Conservation (phyloP, 2,329 filamentous ascomycete genomes). For the Microdochium trichocladiopsis region DNA sequence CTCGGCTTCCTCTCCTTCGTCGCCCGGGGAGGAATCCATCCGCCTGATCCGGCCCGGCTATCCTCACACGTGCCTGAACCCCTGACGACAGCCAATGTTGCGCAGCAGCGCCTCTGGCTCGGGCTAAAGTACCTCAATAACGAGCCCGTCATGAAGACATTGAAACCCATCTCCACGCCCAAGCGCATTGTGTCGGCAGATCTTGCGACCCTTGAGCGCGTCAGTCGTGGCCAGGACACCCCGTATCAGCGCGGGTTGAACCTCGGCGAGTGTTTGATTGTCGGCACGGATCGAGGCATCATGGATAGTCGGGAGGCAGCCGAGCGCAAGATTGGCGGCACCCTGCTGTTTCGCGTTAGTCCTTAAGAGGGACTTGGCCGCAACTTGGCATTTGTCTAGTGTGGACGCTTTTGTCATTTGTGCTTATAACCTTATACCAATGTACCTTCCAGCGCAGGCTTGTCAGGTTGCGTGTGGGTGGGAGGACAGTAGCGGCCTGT, state of each 20-base stretch:
- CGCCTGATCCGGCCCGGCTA: conserved; percentile 40
- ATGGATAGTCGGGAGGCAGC: conserved; percentile 79
- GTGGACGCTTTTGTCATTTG: too few species aligned
- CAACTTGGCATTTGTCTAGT: neutral
- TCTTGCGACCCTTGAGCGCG: conserved; percentile 50
- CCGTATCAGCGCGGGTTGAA: conserved; percentile 59
- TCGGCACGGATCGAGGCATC: conserved; percentile 71
- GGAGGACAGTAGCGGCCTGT: too few species aligned
- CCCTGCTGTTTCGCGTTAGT: conserved; percentile 64
- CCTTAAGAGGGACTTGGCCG: conserved; percentile 7
- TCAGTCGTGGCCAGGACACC: conserved; percentile 62
- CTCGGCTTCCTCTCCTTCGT: conserved; percentile 77
- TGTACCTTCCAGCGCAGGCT: too few species aligned
- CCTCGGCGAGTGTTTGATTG: conserved; percentile 75
- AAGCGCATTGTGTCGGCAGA: conserved; percentile 64
- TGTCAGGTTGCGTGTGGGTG: too few species aligned
- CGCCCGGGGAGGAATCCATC: conserved; percentile 58
- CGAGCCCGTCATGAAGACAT: conserved; percentile 65
- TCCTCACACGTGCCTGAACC: conserved; percentile 41
- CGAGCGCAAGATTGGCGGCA: conserved; percentile 71
- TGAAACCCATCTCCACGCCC: conserved; percentile 65
- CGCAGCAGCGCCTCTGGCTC: conserved; percentile 73
- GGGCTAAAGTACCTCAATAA: conserved; percentile 87
- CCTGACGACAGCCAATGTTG: conserved; percentile 64
- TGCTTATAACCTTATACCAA: too few species aligned